Evolutionary conservation across 768 basidiomycete genomes (phyloP).

Genomic region (Rhodotorula graminis): DNA sequence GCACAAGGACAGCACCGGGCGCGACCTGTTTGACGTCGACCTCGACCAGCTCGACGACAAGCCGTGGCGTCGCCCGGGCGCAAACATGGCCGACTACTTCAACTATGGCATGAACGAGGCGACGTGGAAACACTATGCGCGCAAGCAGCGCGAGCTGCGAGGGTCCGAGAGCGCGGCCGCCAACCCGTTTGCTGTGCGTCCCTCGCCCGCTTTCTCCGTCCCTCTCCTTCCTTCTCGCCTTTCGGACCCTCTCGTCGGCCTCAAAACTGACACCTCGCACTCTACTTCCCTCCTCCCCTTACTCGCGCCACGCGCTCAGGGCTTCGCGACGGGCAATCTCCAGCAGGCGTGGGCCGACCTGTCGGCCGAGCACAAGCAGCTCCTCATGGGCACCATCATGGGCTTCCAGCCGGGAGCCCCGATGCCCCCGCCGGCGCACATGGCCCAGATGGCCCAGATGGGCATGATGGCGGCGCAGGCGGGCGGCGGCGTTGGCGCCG

Average conservation of each 20-base stretch:
- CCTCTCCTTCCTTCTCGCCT: background rate
- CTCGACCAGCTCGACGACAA: conserved; percentile 44
- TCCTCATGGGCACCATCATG: conserved; percentile 47
- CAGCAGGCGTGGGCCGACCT: conserved; percentile 43
- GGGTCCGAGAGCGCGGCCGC: conserved; percentile 74
- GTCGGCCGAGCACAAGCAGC: conserved; percentile 41
- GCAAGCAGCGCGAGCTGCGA: conserved; percentile 71
- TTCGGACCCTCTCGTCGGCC: no score
- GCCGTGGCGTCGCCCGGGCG: conserved; percentile 79
- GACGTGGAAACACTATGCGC: conserved; percentile 88
- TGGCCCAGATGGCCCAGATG: conserved; percentile 28
- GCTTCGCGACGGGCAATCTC: conserved; percentile 65
- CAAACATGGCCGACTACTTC: conserved; percentile 95
- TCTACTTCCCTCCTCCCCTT: conserved; percentile 53
- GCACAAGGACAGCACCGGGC: conserved; percentile 33
- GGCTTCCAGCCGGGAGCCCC: conserved; percentile 53
- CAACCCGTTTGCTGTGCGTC: conserved; percentile 54
- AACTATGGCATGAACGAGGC: conserved; percentile 98
- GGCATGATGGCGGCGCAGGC: conserved; percentile 4
- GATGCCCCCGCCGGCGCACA: conserved; percentile 31
- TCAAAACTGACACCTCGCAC: no score
- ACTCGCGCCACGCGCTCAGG: conserved; percentile 64
- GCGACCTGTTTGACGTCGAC: conserved; percentile 45
- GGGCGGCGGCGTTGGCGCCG: background rate
- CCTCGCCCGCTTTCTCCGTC: background rate